Evolutionary conservation across 306 rosid species (phyloP).

Genomic region (Bauhinia variegata): DNA sequence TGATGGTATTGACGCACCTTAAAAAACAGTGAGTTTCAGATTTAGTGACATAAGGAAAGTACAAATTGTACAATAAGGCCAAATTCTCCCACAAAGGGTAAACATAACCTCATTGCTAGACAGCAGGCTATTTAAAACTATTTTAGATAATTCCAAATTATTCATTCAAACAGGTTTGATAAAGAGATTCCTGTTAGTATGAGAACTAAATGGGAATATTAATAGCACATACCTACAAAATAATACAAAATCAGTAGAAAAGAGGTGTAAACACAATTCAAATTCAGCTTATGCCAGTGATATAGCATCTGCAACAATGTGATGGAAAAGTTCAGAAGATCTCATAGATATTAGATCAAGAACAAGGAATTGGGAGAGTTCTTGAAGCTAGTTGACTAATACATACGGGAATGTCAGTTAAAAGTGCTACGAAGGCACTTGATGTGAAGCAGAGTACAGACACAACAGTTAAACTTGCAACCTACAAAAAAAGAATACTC

Average conservation of each 20-base stretch:
- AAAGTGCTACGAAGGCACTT: constrained; percentile 73
- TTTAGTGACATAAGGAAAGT: constrained; percentile 17
- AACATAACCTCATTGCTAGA: constrained; percentile 15
- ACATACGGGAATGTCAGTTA: constrained; percentile 83
- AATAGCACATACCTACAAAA: constrained; percentile 69
- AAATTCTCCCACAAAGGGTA: constrained; percentile 8
- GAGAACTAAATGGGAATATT: constrained; percentile 18
- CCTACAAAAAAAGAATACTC: constrained; percentile 55
- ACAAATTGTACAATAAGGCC: not conserved
- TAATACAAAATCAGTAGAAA: constrained; percentile 73
- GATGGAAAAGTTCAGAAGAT: constrained; percentile 39
- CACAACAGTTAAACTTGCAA: constrained; percentile 83
- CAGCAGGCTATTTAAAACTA: constrained; percentile 5
- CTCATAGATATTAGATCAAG: constrained; percentile 13
- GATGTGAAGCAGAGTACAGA: constrained; percentile 84
- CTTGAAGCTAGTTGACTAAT: constrained; percentile 26
- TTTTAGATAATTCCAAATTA: constrained; percentile 22
- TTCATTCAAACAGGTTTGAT: not conserved
- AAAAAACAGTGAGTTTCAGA: constrained; percentile 42
- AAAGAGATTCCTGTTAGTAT: constrained; percentile 22
- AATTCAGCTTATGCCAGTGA: constrained; percentile 52
- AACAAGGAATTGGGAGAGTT: constrained; percentile 14
- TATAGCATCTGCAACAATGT: constrained; percentile 71
- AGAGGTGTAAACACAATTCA: constrained; percentile 53
- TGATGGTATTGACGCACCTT: constrained; percentile 90